These are phyloP conservation scores for Pterocarpus macrocarpus DNA, from an alignment of 306 rosid genomes.

Conservation along the genomic window DNA sequence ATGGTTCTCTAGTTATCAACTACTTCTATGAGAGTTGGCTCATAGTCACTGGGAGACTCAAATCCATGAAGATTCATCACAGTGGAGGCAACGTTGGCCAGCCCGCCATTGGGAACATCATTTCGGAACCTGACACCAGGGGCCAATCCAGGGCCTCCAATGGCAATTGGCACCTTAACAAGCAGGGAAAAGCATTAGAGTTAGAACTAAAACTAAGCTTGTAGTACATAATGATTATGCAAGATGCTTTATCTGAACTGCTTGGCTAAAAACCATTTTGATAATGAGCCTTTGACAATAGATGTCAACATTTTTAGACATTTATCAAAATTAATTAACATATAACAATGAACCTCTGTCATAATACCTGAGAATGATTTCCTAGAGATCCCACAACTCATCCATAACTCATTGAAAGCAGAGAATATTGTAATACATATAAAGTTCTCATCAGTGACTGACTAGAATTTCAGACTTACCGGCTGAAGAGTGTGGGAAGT, in stretches of 20 bases:
- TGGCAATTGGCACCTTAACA: slow-evolving; percentile 89
- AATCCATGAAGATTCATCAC: slow-evolving; percentile 96
- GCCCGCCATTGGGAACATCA: slow-evolving; percentile 83
- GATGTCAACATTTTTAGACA: neutral
- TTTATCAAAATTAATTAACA: neutral
- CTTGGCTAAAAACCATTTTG: neutral
- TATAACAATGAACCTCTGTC: neutral
- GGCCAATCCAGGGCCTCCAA: slow-evolving; percentile 93
- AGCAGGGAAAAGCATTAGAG: slow-evolving; percentile 1
- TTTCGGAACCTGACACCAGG: slow-evolving; percentile 77
- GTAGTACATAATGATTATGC: no score
- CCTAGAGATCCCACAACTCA: slow-evolving; percentile 6
- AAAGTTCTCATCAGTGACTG: slow-evolving; percentile 17
- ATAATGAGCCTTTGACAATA: neutral
- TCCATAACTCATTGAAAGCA: neutral
- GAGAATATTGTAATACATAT: slow-evolving; percentile 11
- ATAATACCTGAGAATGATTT: neutral
- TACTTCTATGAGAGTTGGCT: slow-evolving; percentile 83
- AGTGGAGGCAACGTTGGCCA: slow-evolving; percentile 96
- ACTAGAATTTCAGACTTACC: slow-evolving; percentile 60
- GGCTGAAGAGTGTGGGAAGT: slow-evolving; percentile 98
- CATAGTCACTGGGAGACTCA: slow-evolving; percentile 94
- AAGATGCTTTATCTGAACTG: neutral
- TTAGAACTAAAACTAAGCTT: slow-evolving; percentile 19
- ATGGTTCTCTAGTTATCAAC: slow-evolving; percentile 52